These are phyloP conservation scores for Xylaria scruposa DNA, from an alignment of 495 filamentous ascomycete genomes.

Conservation along the genomic window DNA sequence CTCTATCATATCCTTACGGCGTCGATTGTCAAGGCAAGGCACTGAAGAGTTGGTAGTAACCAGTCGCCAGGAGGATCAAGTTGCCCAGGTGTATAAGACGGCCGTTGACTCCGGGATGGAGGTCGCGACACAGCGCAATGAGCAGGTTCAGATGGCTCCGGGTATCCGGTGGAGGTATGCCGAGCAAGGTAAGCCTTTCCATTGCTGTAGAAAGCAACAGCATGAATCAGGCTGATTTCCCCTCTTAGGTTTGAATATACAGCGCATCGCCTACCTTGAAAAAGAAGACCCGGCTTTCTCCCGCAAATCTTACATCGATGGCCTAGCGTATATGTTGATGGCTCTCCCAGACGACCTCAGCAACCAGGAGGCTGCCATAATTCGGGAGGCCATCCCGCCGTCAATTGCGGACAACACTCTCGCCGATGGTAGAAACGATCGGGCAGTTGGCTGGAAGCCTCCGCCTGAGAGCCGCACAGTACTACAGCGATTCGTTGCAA, in stretches of 20 bases:
- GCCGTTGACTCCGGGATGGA: conserved; percentile 27
- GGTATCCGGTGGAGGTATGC: conserved; percentile 44
- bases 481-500: conserved; percentile 64
- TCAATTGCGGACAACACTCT: conserved; percentile 29
- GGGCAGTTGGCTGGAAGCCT: conserved; percentile 27
- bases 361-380: conserved; percentile 49
- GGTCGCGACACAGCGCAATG: background rate
- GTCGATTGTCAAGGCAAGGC: conserved; percentile 1
- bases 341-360: conserved; percentile 68
- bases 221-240: background rate
- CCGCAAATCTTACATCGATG: conserved; percentile 71
- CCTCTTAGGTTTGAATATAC: conserved; percentile 33
- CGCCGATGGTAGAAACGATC: background rate
- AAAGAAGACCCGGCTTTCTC: conserved; percentile 51
- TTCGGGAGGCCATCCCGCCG: conserved; percentile 55
- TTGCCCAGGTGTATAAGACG: conserved; percentile 26
- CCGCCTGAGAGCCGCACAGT: conserved; percentile 45
- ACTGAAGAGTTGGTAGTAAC: conserved; percentile 12
- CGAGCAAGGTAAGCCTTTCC: conserved; percentile 38
- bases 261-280: conserved; percentile 35
- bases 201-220: background rate
- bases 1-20: conserved; percentile 31
- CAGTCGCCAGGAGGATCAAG: conserved; percentile 25
- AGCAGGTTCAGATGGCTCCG: conserved; percentile 16
- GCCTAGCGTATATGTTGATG: conserved; percentile 68